A percentile compares a stretch with the other conserved stretches of the same genome.
Evolutionary conservation across 257 asterid species (phyloP).

Genomic region (Salvia splendens): DNA sequence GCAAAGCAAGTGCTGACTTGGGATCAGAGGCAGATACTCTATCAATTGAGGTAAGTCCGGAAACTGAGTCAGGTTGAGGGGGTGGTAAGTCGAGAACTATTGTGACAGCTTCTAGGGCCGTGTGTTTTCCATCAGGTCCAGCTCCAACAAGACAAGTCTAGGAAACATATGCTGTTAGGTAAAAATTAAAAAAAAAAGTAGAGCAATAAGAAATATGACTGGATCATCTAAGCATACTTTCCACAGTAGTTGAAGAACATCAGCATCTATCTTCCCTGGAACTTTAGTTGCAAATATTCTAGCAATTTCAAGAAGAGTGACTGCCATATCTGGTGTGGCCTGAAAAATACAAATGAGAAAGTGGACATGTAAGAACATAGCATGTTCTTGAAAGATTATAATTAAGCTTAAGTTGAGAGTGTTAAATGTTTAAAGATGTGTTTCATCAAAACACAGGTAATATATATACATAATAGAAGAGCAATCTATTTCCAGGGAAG

Average conservation of each 20-base stretch:
- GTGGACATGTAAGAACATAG: conserved; percentile 25
- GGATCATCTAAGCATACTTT: conserved; percentile 60
- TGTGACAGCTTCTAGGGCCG: conserved; percentile 97
- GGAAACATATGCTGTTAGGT: conserved; percentile 29
- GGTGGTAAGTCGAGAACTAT: conserved; percentile 98
- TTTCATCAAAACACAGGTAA: conserved; percentile 13
- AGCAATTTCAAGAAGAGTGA: conserved; percentile 98
- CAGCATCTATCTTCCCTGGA: conserved; percentile 99
- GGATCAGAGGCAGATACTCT: conserved; percentile 96
- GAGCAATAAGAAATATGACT: conserved; percentile 20
- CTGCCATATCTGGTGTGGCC: conserved; percentile 99
- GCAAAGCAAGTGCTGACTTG: conserved; percentile 96
- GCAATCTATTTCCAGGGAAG: conserved; percentile 1
- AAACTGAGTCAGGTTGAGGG: conserved; percentile 89
- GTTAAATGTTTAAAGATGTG: neutral
- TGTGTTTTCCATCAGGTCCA: conserved; percentile 97
- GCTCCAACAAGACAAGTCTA: conserved; percentile 99
- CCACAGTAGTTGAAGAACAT: conserved; percentile 97
- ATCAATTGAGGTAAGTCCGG: conserved; percentile 79
- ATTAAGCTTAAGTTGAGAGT: conserved; percentile 10
- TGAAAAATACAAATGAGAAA: conserved; percentile 41
- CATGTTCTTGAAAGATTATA: conserved; percentile 20
- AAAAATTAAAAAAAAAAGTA: conserved; percentile 28
- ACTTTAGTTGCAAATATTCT: conserved; percentile 96
- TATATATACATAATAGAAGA: conserved; percentile 6